These are phyloP conservation scores for Schwanniomyces pseudopolymorphus DNA, from an alignment of 805 yeast species.

Conservation along the genomic window DNA sequence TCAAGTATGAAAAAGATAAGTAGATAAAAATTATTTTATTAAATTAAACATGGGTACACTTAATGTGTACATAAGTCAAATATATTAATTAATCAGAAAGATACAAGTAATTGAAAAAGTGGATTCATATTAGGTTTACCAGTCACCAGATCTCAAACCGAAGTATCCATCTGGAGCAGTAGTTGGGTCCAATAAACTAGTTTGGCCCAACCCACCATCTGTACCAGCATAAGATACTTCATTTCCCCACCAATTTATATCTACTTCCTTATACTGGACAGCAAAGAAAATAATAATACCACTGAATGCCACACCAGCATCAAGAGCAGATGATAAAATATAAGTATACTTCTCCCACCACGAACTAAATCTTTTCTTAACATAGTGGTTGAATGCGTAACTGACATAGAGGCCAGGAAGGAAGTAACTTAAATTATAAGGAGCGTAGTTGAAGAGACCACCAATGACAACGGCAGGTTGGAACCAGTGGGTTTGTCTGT, in stretches of 20 bases:
- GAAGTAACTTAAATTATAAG: slow-evolving; percentile 43
- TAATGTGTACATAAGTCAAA: too few relatives aligned
- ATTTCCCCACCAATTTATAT: slow-evolving; percentile 65
- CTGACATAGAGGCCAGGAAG: slow-evolving; percentile 59
- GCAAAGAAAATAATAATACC: slow-evolving; percentile 56
- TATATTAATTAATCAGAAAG: too few relatives aligned
- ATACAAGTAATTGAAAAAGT: too few relatives aligned
- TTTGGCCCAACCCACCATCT: slow-evolving; percentile 23
- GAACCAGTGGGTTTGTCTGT: slow-evolving; percentile 24
- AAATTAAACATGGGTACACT: too few relatives aligned
- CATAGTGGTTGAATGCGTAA: slow-evolving; percentile 48
- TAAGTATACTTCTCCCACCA: slow-evolving; percentile 73
- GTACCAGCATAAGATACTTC: slow-evolving; percentile 22
- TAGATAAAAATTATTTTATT: too few relatives aligned
- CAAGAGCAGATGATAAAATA: slow-evolving; percentile 49
- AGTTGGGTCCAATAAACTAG: slow-evolving; percentile 14
- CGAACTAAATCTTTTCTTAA: slow-evolving; percentile 42
- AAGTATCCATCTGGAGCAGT: slow-evolving; percentile 33
- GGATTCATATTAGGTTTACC: neutral
- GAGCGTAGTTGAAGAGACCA: slow-evolving; percentile 44
- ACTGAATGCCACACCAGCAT: slow-evolving; percentile 58
- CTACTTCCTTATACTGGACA: slow-evolving; percentile 42
- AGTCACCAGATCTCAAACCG: slow-evolving; percentile 26
- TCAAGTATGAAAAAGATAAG: too few relatives aligned
- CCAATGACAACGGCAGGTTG: slow-evolving; percentile 52